Base-by-base conservation (phyloP, 768 basidiomycete genomes). In the Rhodotorula paludigena region DNA sequence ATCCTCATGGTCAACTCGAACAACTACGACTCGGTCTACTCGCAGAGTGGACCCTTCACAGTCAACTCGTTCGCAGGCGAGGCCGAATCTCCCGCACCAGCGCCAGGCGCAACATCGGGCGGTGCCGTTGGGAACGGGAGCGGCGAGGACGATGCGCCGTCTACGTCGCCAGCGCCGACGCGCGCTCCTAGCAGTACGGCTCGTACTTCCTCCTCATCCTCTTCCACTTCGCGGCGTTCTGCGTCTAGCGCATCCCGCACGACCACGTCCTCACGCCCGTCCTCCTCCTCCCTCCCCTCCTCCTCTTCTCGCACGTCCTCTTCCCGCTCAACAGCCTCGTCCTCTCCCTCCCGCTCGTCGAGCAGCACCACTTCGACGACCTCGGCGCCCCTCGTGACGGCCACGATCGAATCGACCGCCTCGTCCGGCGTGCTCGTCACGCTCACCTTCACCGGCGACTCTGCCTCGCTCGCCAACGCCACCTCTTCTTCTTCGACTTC, bases 1-100 rank as follows among this genome's bases (percentile, higher is more conserved):
- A 39, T 70, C 32, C 57, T 54, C 4, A 70, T 70, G 30, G 69
- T 70, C 60, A 66, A 70, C 57, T 65, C 64, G 14, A 45, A 52
- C 28, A 42, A 58, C 28, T 49, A 48, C n/a, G 32, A 38, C 14
- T 45, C 52, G 28, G 53, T 61, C 51, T 70, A 70, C 69, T 44
- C 64, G 25, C 52, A 52, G 16, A 57, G 59, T 32, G 60, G 60
- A 15, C 60, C 64, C 21, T 56, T 70, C 57, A 41, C 18, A 12
- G 66, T 70, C 60, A 25, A 60, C 1, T 64, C 63, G 21, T 64
- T 69, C 55, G 30, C 32, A 21, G 62, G 47, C 41, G 51, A 47
- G 3, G 52, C 53, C 11, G 52, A 58, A 2, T 45, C 57, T 20
- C 20, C 66, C 14, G 8, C 66, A 10, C 3, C 48, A 28, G 3